Evolutionary conservation across 108 stramenopile genomes (phyloP), one percentile per base, ranked within the genome.

Genomic region (Fragilaria crotonensis): DNA sequence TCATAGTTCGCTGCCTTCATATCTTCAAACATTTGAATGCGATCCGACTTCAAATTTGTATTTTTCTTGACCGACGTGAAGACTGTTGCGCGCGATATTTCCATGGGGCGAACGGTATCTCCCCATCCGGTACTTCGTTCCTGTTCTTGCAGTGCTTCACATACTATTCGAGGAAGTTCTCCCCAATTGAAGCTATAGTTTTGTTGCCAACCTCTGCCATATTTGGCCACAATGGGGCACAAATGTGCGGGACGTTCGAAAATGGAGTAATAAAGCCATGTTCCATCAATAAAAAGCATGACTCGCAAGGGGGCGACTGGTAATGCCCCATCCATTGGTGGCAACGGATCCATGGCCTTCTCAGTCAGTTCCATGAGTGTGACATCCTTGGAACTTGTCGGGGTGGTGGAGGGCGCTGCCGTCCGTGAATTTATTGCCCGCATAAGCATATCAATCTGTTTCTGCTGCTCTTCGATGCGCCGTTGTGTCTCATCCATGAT

Each of bases 211-310:
- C 76, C 76, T 45, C 53, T 64, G 1, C 89, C 93, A 74, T 72
- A 84, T 59, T 77, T 79, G 52, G 59, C 53, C 25, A 58, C 28
- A 1, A 94, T 80, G 25, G 86, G 70, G 73, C 71, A 63, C 23
- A 63, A 27, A 23, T 67, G 47, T 25, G 62, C 64, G 32, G 68
- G 57, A 44, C 84, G 68, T 30, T 61, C 63, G 60, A 81, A 66
- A 2, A 90, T 41, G 27, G 77, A 74, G 62, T 94, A 94, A 59
- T 94, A 94, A 4, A 94, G 66, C 89, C 89, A 90, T n/a, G 93
- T 94, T 19, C 89, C 89, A 62, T 94, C 93, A 47, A 94, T 78
- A 59, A 94, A 91, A 14, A 94, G 54, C 85, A 87, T 94, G 33
- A 79, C 82, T 62, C 79, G 82, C 23, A 89, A 71, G 23, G 92